phyloP scores from a whole-genome alignment of 2,329 filamentous ascomycete genomes.

The Cercospora berteroae region DNA sequence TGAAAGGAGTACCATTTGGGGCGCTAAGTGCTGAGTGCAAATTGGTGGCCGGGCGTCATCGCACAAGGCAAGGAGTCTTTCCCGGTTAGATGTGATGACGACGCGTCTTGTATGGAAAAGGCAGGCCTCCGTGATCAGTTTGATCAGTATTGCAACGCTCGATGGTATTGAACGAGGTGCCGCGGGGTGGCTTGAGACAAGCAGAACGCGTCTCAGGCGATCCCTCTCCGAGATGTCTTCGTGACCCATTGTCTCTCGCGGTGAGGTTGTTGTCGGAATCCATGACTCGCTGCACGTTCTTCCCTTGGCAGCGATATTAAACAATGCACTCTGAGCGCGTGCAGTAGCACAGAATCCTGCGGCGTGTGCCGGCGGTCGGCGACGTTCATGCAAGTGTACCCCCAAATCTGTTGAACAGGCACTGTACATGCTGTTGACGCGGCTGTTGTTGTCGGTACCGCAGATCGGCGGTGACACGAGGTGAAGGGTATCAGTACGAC shows the following conservation, averaged over 20 bases:
- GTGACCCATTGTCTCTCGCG: background rate
- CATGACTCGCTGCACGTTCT: background rate
- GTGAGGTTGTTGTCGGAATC: background rate
- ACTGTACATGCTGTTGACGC: slow-evolving; percentile 5
- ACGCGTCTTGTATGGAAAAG: background rate
- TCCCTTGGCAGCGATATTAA: background rate
- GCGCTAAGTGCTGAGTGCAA: slow-evolving; percentile 7
- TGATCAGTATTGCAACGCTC: background rate
- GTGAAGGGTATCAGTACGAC: background rate
- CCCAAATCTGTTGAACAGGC: slow-evolving; percentile 1
- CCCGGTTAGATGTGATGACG: background rate
- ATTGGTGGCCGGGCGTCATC: slow-evolving; percentile 19
- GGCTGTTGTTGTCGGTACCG: slow-evolving; percentile 3
- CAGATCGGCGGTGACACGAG: background rate
- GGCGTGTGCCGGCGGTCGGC: background rate
- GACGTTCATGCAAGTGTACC: slow-evolving; percentile 5
- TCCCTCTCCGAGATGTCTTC: background rate
- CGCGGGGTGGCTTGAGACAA: background rate
- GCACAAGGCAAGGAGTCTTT: background rate
- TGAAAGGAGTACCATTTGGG: slow-evolving; percentile 32
- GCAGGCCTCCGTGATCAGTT: background rate
- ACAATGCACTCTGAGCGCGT: background rate
- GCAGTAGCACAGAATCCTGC: slow-evolving; percentile 1
- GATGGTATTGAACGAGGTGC: background rate
- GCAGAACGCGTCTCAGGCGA: background rate